Evolutionary conservation across 2,329 filamentous ascomycete genomes (phyloP).

Genomic region (Aspergillus fijiensis): DNA sequence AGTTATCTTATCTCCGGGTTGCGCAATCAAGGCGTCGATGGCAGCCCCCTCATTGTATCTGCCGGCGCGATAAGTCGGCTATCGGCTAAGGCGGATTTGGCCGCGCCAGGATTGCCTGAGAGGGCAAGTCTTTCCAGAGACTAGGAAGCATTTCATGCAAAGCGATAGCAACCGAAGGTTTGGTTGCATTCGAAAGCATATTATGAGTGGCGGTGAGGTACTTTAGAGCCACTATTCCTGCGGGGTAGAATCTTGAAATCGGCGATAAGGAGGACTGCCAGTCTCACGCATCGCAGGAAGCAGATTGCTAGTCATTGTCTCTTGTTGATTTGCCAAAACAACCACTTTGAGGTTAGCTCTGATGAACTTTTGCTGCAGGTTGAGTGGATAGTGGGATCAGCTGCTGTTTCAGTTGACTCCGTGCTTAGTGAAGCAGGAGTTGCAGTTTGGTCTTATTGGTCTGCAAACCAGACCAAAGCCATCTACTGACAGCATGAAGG

Average conservation of each 20-base stretch:
- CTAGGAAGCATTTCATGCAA: neutral
- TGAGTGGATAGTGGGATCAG: neutral
- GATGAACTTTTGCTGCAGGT: neutral
- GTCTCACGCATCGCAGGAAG: neutral
- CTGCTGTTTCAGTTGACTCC: neutral
- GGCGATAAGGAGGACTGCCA: neutral
- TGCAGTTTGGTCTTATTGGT: neutral
- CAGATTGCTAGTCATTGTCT: neutral
- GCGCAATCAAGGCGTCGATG: slow-evolving; percentile 4
- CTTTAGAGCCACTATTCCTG: neutral
- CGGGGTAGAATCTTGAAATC: neutral
- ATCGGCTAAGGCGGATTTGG: neutral
- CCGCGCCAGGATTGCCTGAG: slow-evolving; percentile 3
- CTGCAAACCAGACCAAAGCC: neutral
- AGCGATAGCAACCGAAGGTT: neutral
- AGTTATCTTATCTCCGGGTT: slow-evolving; percentile 7
- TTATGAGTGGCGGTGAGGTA: neutral
- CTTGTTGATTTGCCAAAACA: neutral
- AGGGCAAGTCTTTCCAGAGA: slow-evolving; percentile 1
- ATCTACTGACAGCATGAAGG: neutral
- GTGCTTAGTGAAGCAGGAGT: neutral
- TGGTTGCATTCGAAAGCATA: neutral
- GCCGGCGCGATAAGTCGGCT: neutral
- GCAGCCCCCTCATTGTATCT: neutral
- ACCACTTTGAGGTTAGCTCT: neutral